phyloP scores from a whole-genome alignment of 1,284 basidiomycete genomes.

The Sphaerobolus stellatus region DNA sequence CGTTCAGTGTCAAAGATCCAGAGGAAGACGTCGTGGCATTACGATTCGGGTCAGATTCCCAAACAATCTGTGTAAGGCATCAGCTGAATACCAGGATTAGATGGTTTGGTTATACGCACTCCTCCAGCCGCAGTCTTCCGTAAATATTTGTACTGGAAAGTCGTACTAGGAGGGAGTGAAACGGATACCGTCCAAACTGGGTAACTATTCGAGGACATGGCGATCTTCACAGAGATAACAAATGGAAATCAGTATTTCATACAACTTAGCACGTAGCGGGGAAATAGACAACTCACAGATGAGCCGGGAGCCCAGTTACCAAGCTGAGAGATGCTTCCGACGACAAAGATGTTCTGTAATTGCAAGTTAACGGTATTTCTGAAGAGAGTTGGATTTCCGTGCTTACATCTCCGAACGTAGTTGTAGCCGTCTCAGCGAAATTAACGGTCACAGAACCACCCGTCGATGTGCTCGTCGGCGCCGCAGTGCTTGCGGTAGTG shows the following conservation, averaged over 20 bases:
- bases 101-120: conserved; percentile 36
- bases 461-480: conserved; percentile 53
- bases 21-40: conserved; percentile 41
- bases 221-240: not conserved
- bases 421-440: conserved; percentile 55
- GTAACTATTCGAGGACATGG: conserved; percentile 53
- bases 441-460: conserved; percentile 54
- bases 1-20: conserved; percentile 38
- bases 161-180: conserved; percentile 45
- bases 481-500: conserved; percentile 49
- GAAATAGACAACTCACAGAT: conserved; percentile 37
- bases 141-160: conserved; percentile 63
- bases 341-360: conserved; percentile 55
- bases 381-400: not conserved
- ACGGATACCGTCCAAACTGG: conserved; percentile 56
- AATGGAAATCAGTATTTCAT: not conserved
- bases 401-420: conserved; percentile 54
- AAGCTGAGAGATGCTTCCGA: conserved; percentile 54
- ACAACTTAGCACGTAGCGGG: not conserved
- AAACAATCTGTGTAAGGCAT: conserved; percentile 32
- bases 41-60: conserved; percentile 62
- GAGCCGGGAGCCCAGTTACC: conserved; percentile 49
- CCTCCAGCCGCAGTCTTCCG: conserved; percentile 53
- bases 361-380: not conserved
- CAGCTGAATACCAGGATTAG: not conserved